Conservation (phyloP, 768 basidiomycete genomes). For the Mycena kentingensis region DNA sequence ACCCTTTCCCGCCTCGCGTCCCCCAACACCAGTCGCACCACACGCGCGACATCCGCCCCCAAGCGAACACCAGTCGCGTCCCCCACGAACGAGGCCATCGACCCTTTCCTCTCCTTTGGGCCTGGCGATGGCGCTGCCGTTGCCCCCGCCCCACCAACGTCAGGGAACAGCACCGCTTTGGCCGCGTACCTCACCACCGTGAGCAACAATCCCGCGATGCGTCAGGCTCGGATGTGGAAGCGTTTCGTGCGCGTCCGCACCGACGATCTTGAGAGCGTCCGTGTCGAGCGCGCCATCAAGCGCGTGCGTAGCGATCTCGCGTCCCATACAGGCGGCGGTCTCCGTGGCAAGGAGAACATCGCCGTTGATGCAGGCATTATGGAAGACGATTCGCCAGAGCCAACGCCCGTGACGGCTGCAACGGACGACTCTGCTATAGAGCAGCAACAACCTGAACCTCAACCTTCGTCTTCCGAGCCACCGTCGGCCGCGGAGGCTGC, state of each 20-base stretch:
- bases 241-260: constrained; percentile 83
- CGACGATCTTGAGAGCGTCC: constrained; percentile 85
- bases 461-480: constrained; percentile 3
- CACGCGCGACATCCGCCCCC: constrained; percentile 37
- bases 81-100: constrained; percentile 57
- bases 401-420: neutral
- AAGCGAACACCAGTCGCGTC: constrained; percentile 50
- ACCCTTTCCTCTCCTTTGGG: constrained; percentile 58
- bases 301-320: constrained; percentile 84
- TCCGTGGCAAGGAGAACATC: constrained; percentile 37
- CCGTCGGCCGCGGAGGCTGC: constrained; percentile 3
- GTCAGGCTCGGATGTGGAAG: constrained; percentile 74
- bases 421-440: neutral
- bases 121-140: constrained; percentile 33
- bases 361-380: constrained; percentile 17
- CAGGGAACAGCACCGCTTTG: constrained; percentile 63
- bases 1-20: constrained; percentile 84
- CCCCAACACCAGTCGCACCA: constrained; percentile 59
- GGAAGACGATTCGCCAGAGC: constrained; percentile 23
- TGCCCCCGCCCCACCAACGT: constrained; percentile 25
- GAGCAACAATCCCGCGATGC: constrained; percentile 65
- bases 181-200: constrained; percentile 80
- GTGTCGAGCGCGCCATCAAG: constrained; percentile 86
- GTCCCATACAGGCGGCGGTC: constrained; percentile 53
- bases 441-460: constrained; percentile 2